Evolutionary conservation across 805 yeast species (phyloP).

Genomic region (Spathaspora gorwiae): DNA sequence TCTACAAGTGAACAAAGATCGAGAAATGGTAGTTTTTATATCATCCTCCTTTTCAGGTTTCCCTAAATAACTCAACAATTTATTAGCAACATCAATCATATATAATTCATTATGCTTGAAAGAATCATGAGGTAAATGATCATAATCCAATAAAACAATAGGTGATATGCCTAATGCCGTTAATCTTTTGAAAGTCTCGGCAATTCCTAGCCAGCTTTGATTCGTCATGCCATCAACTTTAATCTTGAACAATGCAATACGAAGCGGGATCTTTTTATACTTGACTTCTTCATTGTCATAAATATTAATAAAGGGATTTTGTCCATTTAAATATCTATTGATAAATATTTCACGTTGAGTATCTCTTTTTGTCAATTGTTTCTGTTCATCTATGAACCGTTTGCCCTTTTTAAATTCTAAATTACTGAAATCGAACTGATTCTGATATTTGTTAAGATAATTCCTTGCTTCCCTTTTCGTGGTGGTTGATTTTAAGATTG

Average conservation of each 20-base stretch:
- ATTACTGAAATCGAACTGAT: conserved; percentile 31
- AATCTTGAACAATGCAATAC: conserved; percentile 57
- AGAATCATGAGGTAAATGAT: conserved; percentile 17
- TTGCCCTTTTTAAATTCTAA: conserved; percentile 8
- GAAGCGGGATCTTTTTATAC: conserved; percentile 37
- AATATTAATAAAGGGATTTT: conserved; percentile 30
- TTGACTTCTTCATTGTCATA: conserved; percentile 25
- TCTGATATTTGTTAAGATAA: conserved; percentile 67
- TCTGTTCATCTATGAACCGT: conserved; percentile 15
- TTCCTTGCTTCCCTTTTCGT: conserved; percentile 89
- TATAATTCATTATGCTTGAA: conserved; percentile 29
- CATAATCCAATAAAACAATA: conserved; percentile 55
- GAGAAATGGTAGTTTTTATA: conserved; percentile 20
- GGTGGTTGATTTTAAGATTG: conserved; percentile 84
- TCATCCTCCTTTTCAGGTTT: conserved; percentile 17
- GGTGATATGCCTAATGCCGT: conserved; percentile 70
- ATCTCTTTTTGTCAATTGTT: conserved; percentile 15
- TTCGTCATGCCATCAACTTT: conserved; percentile 26
- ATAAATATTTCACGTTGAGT: conserved; percentile 29
- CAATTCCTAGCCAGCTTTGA: conserved; percentile 42
- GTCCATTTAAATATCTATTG: conserved; percentile 26
- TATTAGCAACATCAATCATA: conserved; percentile 29
- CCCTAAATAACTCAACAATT: conserved; percentile 20
- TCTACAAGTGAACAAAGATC: conserved; percentile 21
- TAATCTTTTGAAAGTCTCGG: conserved; percentile 52